phyloP scores from a whole-genome alignment of 495 filamentous ascomycete genomes.

The Lasiosphaeriaceae sp. region DNA sequence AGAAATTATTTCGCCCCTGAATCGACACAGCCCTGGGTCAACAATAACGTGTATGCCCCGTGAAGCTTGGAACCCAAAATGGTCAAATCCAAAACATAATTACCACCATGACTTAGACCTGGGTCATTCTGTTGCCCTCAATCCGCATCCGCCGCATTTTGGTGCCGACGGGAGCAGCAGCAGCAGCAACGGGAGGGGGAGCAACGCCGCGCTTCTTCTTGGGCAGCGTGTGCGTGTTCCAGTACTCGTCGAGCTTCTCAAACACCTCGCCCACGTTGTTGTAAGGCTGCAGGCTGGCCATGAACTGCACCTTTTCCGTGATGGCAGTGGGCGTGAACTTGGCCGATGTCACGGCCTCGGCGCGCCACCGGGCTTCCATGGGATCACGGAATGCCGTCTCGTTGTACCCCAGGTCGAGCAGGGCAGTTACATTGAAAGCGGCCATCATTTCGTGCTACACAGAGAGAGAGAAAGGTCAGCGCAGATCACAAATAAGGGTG shows the following conservation, averaged over 20 bases:
- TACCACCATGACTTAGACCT: background rate
- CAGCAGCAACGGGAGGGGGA: background rate
- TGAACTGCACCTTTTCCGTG: slow-evolving; percentile 24
- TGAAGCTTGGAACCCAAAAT: too few species aligned
- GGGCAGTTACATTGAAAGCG: slow-evolving; percentile 53
- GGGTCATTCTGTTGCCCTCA: background rate
- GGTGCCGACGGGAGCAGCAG: too few species aligned
- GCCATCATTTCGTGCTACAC: slow-evolving; percentile 55
- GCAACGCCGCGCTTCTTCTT: slow-evolving; percentile 6
- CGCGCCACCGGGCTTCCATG: slow-evolving; percentile 29
- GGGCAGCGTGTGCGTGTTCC: slow-evolving; percentile 11
- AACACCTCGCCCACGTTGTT: slow-evolving; percentile 25
- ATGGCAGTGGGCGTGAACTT: slow-evolving; percentile 27
- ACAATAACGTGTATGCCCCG: too few species aligned
- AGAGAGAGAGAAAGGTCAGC: background rate
- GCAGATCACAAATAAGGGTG: background rate
- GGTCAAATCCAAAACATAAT: background rate
- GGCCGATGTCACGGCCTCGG: slow-evolving; percentile 19
- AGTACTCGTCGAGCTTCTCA: slow-evolving; percentile 23
- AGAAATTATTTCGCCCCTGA: too few species aligned
- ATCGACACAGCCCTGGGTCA: too few species aligned
- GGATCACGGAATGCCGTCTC: slow-evolving; percentile 39
- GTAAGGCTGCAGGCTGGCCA: slow-evolving; percentile 26
- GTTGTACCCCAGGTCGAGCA: slow-evolving; percentile 44
- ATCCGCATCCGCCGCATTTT: slow-evolving; percentile 5